Percentiles rank a stretch among this genome's conserved stretches.
phyloP scores from a whole-genome alignment of 2,329 filamentous ascomycete species.

The Venturia pyrina region DNA sequence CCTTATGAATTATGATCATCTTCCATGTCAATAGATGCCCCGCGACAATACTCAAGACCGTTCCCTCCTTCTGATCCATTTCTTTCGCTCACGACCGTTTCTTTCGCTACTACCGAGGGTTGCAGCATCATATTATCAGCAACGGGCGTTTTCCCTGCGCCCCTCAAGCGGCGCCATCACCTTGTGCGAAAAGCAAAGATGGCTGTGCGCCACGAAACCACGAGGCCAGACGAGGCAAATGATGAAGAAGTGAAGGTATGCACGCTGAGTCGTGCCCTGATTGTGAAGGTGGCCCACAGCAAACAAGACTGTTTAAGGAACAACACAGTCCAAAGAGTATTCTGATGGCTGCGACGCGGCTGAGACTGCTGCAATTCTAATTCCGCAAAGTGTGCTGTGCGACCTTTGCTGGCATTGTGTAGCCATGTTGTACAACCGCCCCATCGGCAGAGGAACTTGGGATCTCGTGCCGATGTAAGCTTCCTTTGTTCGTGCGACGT shows the following conservation, averaged over 20 bases:
- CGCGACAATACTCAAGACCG: not conserved
- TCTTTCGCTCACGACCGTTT: not conserved
- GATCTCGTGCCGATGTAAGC: constrained; percentile 3
- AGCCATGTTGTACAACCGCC: not conserved
- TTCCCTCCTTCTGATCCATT: not conserved
- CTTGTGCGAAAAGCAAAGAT: not conserved
- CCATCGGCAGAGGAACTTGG: not conserved
- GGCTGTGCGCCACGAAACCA: not conserved
- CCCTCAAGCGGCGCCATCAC: not conserved
- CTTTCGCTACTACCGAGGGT: not conserved
- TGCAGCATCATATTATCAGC: not conserved
- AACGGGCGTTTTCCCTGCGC: not conserved
- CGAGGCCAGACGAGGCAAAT: not conserved
- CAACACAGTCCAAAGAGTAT: not conserved
- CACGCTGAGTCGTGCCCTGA: not conserved
- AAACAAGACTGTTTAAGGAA: not conserved
- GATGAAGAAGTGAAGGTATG: not conserved
- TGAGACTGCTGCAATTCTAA: not conserved
- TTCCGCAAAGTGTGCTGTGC: not conserved
- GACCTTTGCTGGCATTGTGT: not conserved
- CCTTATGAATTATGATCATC: not conserved
- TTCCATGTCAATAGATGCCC: not conserved
- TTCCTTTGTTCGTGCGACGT: constrained; percentile 1
- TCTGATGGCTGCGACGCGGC: not conserved
- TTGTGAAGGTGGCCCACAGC: not conserved